Percentiles rank a stretch among this genome's conserved stretches.
These are phyloP conservation scores for Aciculoconidium aculeatum DNA, from an alignment of 805 yeast genomes.

Conservation along the genomic window DNA sequence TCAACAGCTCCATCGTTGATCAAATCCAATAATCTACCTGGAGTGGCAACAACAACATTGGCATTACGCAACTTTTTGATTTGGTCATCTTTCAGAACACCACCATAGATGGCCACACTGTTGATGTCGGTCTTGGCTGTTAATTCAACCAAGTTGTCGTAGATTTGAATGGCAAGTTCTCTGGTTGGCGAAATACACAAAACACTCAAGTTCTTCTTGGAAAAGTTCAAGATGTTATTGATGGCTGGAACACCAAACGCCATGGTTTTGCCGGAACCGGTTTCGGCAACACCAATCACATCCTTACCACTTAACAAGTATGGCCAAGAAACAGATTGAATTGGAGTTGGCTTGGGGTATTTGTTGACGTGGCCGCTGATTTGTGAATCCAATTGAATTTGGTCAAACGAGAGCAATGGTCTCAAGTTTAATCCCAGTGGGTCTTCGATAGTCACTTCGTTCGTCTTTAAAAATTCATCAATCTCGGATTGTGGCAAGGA, in stretches of 20 bases:
- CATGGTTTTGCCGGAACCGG: slow-evolving; percentile 96
- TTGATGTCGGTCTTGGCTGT: slow-evolving; percentile 56
- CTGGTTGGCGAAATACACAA: slow-evolving; percentile 93
- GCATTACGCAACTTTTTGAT: slow-evolving; percentile 59
- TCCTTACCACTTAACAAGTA: slow-evolving; percentile 71
- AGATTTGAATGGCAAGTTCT: slow-evolving; percentile 92
- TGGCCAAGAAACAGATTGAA: slow-evolving; percentile 95
- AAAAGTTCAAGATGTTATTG: slow-evolving; percentile 49
- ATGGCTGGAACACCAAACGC: slow-evolving; percentile 98
- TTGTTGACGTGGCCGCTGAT: slow-evolving; percentile 58
- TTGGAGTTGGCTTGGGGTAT: slow-evolving; percentile 91
- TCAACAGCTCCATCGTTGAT: slow-evolving; percentile 81
- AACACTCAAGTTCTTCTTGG: slow-evolving; percentile 56
- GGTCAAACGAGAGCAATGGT: slow-evolving; percentile 67
- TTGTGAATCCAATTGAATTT: slow-evolving; percentile 47
- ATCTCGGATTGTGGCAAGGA: slow-evolving; percentile 48
- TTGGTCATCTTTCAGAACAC: slow-evolving; percentile 94
- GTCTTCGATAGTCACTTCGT: slow-evolving; percentile 79
- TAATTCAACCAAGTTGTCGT: slow-evolving; percentile 69
- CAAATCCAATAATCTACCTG: slow-evolving; percentile 93
- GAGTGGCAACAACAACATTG: slow-evolving; percentile 90
- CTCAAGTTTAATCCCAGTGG: slow-evolving; percentile 45
- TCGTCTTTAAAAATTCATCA: slow-evolving; percentile 55
- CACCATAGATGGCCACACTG: slow-evolving; percentile 90
- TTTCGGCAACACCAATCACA: slow-evolving; percentile 95